A percentile compares a stretch with the other conserved stretches of the same genome.
Conservation (phyloP, 495 filamentous ascomycete genomes). For the Beverwykella pulmonaria region DNA sequence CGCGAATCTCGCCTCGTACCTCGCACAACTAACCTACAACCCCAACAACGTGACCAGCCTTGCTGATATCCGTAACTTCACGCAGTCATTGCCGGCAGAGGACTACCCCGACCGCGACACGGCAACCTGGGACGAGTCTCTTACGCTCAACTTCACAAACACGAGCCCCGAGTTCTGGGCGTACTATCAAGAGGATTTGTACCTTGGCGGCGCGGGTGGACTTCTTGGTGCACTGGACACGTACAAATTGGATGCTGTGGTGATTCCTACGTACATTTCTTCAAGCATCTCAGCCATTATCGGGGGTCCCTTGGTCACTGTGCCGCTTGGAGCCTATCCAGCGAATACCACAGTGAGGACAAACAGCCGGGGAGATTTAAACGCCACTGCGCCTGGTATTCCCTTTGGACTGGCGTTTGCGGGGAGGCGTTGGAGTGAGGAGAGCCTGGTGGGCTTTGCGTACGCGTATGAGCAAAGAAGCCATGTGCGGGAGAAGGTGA, state of each 20-base stretch:
- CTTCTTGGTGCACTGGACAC: constrained; percentile 54
- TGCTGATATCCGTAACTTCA: constrained; percentile 50
- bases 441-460: constrained; percentile 62
- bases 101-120: constrained; percentile 57
- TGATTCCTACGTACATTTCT: constrained; percentile 54
- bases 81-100: constrained; percentile 50
- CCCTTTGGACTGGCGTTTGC: constrained; percentile 65
- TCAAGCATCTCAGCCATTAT: constrained; percentile 52
- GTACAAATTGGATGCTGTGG: constrained; percentile 54
- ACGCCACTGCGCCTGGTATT: constrained; percentile 52
- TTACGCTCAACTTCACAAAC: constrained; percentile 46
- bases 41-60: constrained; percentile 46
- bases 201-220: constrained; percentile 53
- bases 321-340: constrained; percentile 57
- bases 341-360: constrained; percentile 48
- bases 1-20: constrained; percentile 42
- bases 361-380: constrained; percentile 49
- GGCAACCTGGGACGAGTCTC: constrained; percentile 50
- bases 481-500: constrained; percentile 50
- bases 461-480: constrained; percentile 72
- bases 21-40: constrained; percentile 49
- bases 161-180: constrained; percentile 44
- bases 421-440: constrained; percentile 58
- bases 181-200: constrained; percentile 48
- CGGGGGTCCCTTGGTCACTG: constrained; percentile 56